Base-by-base conservation (phyloP, 352 stramenopile genomes). In the Paralagenidium karlingii region DNA sequence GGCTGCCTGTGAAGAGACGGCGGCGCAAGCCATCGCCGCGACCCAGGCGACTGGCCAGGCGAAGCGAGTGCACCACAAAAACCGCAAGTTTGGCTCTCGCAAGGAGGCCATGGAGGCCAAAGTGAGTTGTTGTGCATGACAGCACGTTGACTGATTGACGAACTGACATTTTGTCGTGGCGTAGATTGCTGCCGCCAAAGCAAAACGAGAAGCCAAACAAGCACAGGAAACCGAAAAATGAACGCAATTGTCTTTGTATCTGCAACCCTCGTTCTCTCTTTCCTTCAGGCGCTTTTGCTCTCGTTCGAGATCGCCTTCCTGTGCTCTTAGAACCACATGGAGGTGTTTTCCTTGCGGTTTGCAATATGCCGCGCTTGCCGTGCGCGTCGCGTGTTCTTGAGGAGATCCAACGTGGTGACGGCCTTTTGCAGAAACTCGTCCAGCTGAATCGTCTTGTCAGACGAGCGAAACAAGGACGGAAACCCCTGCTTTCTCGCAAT, bases 101-200 rank as follows among this genome's bases (percentile, higher is more conserved):
- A 85, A 84, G 58, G 73, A 90, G 31, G 77, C 75, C 37, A 84
- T 78, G 74, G 70, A 58, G 32, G 74, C 74, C 52, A 88, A 85
- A 60, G 69, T 68, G 41, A 31, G 48, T 16, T 19, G 15, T 34
- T 16, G 44, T 3, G 8, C 15, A 15, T 5, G 25, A 5, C 6
- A 49, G 30, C 32, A 16, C 25, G 33, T 8, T 29, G 15, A 30
- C 16, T 22, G 6, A 41, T 25, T 8, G 25, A 10, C 1, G 10
- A n/a, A 7, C 5, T 21, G 12, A 25, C 24, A 8, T 29, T 18
- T 39, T 12, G 15, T 3, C 12, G 50, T 18, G 21, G 24, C 3
- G 24, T 49, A 89, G 71, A 86, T 89, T 40, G 69, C 65, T 19
- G 75, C 75, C 16, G 75, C 75, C 10, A 83, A 89, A 48, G 66